Evolutionary conservation across 805 yeast species (phyloP).

Genomic region (Hyphopichia homilentoma): DNA sequence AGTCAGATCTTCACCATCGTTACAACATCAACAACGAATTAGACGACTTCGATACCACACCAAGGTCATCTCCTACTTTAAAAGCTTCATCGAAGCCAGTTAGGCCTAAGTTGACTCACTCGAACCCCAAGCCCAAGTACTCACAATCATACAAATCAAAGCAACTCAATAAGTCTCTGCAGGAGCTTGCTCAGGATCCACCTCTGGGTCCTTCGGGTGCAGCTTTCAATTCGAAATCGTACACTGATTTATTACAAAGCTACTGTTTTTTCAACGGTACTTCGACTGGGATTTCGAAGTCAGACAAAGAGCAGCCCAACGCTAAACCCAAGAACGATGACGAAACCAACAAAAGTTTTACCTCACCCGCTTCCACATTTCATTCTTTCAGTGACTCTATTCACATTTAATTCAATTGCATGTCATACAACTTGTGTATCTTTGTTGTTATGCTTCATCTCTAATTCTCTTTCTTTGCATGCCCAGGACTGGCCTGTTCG

Average conservation of each 20-base stretch:
- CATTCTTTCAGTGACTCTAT: slow-evolving; percentile 32
- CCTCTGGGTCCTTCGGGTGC: slow-evolving; percentile 9
- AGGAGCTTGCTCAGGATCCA: slow-evolving; percentile 1
- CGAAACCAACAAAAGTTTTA: no score
- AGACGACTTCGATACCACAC: slow-evolving; percentile 4
- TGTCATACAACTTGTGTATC: not conserved
- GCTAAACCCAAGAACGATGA: slow-evolving; percentile 5
- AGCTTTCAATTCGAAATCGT: slow-evolving; percentile 21
- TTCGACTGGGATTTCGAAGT: not conserved
- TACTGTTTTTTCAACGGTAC: slow-evolving; percentile 33
- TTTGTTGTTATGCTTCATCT: slow-evolving; percentile 3
- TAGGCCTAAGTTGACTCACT: slow-evolving; percentile 19
- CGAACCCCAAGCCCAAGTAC: slow-evolving; percentile 13
- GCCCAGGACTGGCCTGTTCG: no score
- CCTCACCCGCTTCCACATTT: slow-evolving; percentile 30
- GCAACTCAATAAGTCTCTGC: not conserved
- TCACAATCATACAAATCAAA: slow-evolving; percentile 22
- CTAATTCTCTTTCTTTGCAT: no score
- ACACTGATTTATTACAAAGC: slow-evolving; percentile 31
- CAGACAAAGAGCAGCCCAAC: slow-evolving; percentile 2
- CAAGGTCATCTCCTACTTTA: slow-evolving; percentile 5
- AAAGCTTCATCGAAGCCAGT: no score
- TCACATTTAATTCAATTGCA: slow-evolving; percentile 26
- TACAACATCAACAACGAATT: slow-evolving; percentile 14
- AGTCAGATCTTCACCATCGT: slow-evolving; percentile 13